A percentile compares a stretch with the other conserved stretches of the same genome.
phyloP scores from a whole-genome alignment of 2,329 filamentous ascomycete species.

The Calonectria fujianensis region DNA sequence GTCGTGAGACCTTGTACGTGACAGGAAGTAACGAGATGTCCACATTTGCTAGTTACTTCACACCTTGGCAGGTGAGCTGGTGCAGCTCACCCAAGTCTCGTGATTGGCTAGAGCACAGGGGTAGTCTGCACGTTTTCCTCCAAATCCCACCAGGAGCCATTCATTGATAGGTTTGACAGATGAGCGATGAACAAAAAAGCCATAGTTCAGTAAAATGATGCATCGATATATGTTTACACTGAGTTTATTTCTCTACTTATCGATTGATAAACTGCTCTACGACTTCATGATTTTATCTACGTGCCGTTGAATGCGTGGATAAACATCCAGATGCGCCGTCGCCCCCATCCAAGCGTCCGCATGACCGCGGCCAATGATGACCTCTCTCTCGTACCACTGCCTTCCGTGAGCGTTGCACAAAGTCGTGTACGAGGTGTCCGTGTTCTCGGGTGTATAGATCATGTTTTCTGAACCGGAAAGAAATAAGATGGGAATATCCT shows the following conservation, averaged over 20 bases:
- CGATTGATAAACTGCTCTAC: background rate
- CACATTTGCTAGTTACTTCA: too few species aligned
- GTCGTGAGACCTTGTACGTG: too few species aligned
- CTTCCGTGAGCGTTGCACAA: constrained; percentile 48
- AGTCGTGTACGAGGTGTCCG: constrained; percentile 49
- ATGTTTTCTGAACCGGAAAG: constrained; percentile 47
- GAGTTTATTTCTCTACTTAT: background rate
- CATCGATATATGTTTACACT: background rate
- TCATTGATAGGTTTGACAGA: background rate
- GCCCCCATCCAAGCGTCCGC: constrained; percentile 55
- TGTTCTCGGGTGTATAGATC: constrained; percentile 50
- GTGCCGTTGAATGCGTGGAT: constrained; percentile 45
- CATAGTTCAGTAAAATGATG: background rate
- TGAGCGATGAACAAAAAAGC: background rate
- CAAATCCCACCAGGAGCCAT: background rate
- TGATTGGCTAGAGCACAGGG: too few species aligned
- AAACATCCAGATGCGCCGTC: constrained; percentile 46
- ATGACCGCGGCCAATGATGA: constrained; percentile 51
- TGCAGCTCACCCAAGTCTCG: too few species aligned
- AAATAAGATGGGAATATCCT: constrained; percentile 70
- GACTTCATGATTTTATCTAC: constrained; percentile 27
- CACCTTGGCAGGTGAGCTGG: too few species aligned
- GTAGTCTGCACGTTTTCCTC: too few species aligned
- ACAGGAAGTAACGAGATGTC: too few species aligned
- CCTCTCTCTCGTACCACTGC: constrained; percentile 51